Base-by-base conservation (phyloP, 257 asterid genomes). In the Jasminum sambac region DNA sequence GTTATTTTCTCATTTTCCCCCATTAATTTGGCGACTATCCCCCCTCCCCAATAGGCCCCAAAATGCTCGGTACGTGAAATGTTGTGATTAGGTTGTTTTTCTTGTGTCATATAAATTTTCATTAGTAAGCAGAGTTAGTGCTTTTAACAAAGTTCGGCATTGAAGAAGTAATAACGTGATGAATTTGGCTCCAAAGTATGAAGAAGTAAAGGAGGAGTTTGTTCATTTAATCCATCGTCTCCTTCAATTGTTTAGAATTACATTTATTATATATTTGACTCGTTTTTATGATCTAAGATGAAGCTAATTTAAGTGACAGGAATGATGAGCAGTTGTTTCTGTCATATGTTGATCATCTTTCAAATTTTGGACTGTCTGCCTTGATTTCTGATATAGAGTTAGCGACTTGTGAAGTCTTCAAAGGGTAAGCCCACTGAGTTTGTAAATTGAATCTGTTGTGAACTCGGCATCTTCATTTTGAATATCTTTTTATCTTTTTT, bases 281-380 rank as follows among this genome's bases (percentile, higher is more conserved):
- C 71, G 17, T 74, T 42, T 78, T 36, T 67, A 36, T 74, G 69
- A 64, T 71, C 64, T 85, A 88, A 92, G 95, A 86, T 63, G 95
- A 86, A 72, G 87, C 90, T 79, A 92, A 84, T 72, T 70, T 83
- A 38, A 86, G 86, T 75, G 90, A 86, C 83, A 80, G 84, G 70
- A 82, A 84, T 76, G 97, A 88, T 11, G 86, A 91, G 80, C 93
- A 85, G 58, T 86, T 83, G 83, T 94, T 91, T 86, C 74, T 94
- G 81, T 84, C 90, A 40, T 81, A 89, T 80, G 92, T 91, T 40
- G 97, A 94, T 81, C 85, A 84, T 82, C 96, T 94, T 77, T 82
- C 91, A 48, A 88, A 83, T 71, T 67, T 81, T 83, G 96, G 91
- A 69, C 79, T 94, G 57, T 86, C 74, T 73, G 68, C 90, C 76